phyloP scores from a whole-genome alignment of 2,329 filamentous ascomycete genomes.

The Penicillium italicum region DNA sequence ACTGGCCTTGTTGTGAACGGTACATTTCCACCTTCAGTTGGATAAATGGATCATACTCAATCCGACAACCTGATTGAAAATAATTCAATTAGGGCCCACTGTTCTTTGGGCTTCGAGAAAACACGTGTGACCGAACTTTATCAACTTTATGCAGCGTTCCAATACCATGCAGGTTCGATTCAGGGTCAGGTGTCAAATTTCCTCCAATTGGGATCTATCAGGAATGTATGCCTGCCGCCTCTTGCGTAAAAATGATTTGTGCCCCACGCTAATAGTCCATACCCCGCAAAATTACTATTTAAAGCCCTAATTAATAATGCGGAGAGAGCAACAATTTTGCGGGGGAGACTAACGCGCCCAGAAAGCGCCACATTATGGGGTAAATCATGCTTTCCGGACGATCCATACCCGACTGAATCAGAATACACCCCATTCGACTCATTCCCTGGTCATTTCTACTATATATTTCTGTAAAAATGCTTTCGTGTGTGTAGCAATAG shows the following conservation, averaged over 20 bases:
- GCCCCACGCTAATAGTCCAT: neutral
- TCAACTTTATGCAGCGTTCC: too few species aligned
- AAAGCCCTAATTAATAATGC: neutral
- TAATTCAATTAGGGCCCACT: too few species aligned
- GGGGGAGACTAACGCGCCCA: neutral
- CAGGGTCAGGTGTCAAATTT: neutral
- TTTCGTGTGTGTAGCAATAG: neutral
- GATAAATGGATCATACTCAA: too few species aligned
- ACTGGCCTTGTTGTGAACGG: too few species aligned
- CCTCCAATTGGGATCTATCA: neutral
- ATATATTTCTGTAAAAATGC: too few species aligned
- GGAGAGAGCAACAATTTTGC: neutral
- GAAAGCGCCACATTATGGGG: neutral
- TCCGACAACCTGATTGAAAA: too few species aligned
- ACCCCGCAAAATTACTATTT: conserved; percentile 2
- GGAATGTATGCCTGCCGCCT: neutral
- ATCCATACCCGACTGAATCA: neutral
- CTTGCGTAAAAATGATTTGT: neutral
- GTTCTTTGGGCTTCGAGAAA: too few species aligned
- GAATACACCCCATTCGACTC: neutral
- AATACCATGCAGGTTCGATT: neutral
- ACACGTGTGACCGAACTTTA: too few species aligned
- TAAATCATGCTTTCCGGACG: neutral
- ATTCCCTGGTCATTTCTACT: too few species aligned
- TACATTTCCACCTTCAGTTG: too few species aligned